Percentiles rank a stretch among this genome's conserved stretches.
phyloP scores from a whole-genome alignment of 2,329 filamentous ascomycete species.

The Calonectria multiphialidica region DNA sequence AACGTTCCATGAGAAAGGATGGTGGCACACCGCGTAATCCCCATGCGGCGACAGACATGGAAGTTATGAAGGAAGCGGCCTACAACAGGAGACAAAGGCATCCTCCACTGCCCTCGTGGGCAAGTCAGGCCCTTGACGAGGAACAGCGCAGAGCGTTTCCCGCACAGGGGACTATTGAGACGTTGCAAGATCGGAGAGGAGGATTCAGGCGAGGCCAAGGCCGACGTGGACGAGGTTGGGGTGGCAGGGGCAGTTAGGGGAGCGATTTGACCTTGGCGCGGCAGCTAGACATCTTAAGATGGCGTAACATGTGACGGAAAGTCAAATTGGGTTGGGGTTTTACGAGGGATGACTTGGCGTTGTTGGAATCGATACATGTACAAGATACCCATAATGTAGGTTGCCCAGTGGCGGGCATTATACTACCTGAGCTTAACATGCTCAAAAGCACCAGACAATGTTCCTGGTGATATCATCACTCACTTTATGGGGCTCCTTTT shows the following conservation, averaged over 20 bases:
- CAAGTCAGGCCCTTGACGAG: constrained; percentile 44
- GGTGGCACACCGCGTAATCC: constrained; percentile 19
- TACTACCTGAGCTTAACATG: not conserved
- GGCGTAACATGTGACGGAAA: not conserved
- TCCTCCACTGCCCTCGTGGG: constrained; percentile 47
- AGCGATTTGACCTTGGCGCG: not conserved
- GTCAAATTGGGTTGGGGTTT: not conserved
- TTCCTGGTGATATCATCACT: not conserved
- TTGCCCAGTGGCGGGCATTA: not conserved
- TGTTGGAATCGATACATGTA: constrained; percentile 11
- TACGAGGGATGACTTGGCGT: constrained; percentile 5
- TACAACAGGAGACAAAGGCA: constrained; percentile 43
- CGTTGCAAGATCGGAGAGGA: not conserved
- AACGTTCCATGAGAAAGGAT: constrained; percentile 32
- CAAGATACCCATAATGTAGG: constrained; percentile 20
- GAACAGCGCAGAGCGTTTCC: constrained; percentile 29
- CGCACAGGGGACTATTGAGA: constrained; percentile 18
- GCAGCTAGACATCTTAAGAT: not conserved
- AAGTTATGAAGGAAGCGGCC: constrained; percentile 49
- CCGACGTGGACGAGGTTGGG: not conserved
- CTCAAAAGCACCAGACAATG: not conserved
- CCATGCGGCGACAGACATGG: constrained; percentile 45
- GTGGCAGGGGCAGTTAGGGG: not conserved
- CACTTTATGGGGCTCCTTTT: no score
- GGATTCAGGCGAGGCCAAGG: not conserved